phyloP scores from a whole-genome alignment of 805 yeast species.

The Kodamaea sagamina region DNA sequence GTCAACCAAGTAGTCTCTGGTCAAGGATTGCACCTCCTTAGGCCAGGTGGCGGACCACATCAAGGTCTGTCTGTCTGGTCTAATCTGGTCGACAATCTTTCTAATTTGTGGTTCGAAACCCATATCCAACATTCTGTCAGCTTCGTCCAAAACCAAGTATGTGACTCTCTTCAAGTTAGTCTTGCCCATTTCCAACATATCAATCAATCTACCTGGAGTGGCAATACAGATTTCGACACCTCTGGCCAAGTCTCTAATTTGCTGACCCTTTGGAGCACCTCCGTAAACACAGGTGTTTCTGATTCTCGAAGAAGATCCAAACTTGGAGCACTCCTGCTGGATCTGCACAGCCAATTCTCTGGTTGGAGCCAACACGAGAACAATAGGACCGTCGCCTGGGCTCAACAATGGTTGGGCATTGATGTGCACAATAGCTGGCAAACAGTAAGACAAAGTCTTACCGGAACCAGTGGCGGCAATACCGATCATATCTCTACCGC shows the following conservation, averaged over 20 bases:
- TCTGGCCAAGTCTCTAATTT: conserved; percentile 91
- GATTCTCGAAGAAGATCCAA: conserved; percentile 87
- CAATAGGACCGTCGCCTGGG: conserved; percentile 98
- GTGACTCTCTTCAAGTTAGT: conserved; percentile 96
- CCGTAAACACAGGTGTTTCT: conserved; percentile 98
- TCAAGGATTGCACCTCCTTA: conserved; percentile 91
- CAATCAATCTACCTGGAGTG: conserved; percentile 98
- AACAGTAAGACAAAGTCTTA: conserved; percentile 94
- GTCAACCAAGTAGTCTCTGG: conserved; percentile 87
- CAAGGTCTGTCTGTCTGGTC: conserved; percentile 98
- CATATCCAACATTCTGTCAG: conserved; percentile 99
- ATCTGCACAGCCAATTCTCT: conserved; percentile 99
- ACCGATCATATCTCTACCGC: conserved; percentile 99
- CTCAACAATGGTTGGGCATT: conserved; percentile 94
- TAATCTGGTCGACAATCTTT: conserved; percentile 95
- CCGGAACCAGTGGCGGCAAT: conserved; percentile 99
- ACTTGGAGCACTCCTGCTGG: conserved; percentile 93
- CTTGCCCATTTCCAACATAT: conserved; percentile 93
- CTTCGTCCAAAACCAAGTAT: conserved; percentile 96
- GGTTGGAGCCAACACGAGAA: conserved; percentile 93
- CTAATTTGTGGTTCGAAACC: conserved; percentile 99
- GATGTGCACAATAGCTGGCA: conserved; percentile 96
- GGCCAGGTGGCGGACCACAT: conserved; percentile 99
- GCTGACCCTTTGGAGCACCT: conserved; percentile 99
- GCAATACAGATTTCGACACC: conserved; percentile 97